Evolutionary conservation across 257 asterid genomes (phyloP), one percentile per base, ranked within the genome.

Genomic region (Euphrasia confusa): DNA sequence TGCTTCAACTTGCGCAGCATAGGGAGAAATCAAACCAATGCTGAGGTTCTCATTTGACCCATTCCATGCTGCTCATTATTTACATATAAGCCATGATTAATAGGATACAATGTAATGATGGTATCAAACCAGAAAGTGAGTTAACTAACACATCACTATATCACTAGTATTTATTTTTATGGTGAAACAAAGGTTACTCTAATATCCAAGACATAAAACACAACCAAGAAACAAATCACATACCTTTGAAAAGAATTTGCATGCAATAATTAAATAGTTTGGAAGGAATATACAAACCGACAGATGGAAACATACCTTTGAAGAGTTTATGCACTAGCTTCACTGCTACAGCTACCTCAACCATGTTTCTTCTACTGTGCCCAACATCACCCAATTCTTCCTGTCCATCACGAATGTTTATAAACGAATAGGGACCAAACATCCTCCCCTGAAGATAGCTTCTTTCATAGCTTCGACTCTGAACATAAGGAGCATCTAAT

Each of bases 21-120:
- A 87, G 9, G 94, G 94, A 11, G 95, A 84, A 53, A 82, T 74
- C 66, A 87, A 75, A 37, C 95, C 95, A 28, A 87, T 72, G 66
- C 83, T 84, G 14, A 84, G 78, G 21, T 66, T 71, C 69, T 63
- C 71, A 27, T 67, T 65, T 2, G 82, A 72, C 60, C 59, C 61
- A 60, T 30, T 67, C 86, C 86, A 84, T 12, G 75, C 92, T 87
- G 83, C 27, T 67, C 49, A 45, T 54, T 3, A 39, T 18, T 10
- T 39, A 33, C 17, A 62, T 4, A 58, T 10, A 68, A 30, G 39
- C 45, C 12, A 66, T 10, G 18, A 53, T 40, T 26, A 39, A 2
- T 50, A 4, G 7, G n/a, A 21, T 21, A 21, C 24, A 21, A 21
- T 21, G 24, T 21, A 21, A 21, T 21, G 24, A 63, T 33, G 39